phyloP scores from a whole-genome alignment of 2,329 filamentous ascomycete species.

The Claviceps citrina region DNA sequence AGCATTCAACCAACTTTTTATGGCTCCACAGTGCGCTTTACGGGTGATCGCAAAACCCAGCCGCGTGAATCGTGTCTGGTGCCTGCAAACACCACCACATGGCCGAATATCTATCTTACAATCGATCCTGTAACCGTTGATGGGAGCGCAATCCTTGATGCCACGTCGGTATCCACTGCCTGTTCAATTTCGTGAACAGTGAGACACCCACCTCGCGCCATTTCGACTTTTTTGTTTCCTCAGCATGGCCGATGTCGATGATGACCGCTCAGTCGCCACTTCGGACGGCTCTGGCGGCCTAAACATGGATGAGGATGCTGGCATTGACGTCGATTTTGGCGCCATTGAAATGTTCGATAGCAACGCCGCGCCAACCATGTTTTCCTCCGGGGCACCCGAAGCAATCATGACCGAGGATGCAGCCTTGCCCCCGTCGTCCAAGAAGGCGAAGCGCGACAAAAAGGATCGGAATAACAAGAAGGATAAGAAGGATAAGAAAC shows the following conservation, averaged over 20 bases:
- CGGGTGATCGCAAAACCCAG: constrained; percentile 5
- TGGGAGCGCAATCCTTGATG: constrained; percentile 14
- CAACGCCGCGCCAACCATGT: constrained; percentile 18
- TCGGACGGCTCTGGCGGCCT: constrained; percentile 13
- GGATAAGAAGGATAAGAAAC: constrained; percentile 15
- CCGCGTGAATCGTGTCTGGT: constrained; percentile 11
- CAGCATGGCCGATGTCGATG: constrained; percentile 13
- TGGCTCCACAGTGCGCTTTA: constrained; percentile 14
- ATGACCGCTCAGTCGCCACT: constrained; percentile 10
- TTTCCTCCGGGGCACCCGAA: constrained; percentile 18
- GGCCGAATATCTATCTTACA: constrained; percentile 19
- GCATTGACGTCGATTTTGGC: constrained; percentile 19
- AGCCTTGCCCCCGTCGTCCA: constrained; percentile 8
- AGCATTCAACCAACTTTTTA: constrained; percentile 6
- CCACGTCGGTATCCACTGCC: constrained; percentile 6
- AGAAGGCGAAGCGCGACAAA: constrained; percentile 19
- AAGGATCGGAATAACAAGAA: constrained; percentile 15
- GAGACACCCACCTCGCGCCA: neutral
- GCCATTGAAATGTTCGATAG: constrained; percentile 24
- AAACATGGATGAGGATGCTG: constrained; percentile 10
- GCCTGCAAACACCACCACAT: constrained; percentile 17
- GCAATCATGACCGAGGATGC: constrained; percentile 16
- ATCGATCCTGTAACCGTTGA: constrained; percentile 16
- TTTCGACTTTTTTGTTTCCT: constrained; percentile 5
- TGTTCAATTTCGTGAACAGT: constrained; percentile 2